Evolutionary conservation across 306 rosid species (phyloP).

Genomic region (Cicer cuneatum): DNA sequence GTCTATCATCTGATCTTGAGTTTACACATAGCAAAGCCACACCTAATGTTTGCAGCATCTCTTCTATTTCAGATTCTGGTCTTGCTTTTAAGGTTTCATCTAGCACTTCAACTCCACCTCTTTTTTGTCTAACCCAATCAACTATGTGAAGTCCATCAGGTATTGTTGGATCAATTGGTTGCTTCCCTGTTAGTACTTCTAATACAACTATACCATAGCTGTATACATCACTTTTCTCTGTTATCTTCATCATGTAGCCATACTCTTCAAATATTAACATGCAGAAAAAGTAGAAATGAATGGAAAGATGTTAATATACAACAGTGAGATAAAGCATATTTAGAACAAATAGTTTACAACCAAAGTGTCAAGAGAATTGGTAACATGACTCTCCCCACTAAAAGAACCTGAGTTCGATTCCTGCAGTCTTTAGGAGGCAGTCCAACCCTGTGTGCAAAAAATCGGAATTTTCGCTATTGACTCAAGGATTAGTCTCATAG

Average conservation of each 20-base stretch:
- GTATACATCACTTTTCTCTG: constrained; percentile 91
- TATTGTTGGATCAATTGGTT: constrained; percentile 90
- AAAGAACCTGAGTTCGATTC: too few relatives aligned
- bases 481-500: too few relatives aligned
- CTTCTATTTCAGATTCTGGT: constrained; percentile 69
- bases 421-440: too few relatives aligned
- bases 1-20: constrained; percentile 71
- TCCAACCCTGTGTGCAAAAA: too few relatives aligned
- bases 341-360: neutral
- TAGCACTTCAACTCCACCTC: constrained; percentile 59
- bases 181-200: constrained; percentile 86
- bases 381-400: too few relatives aligned
- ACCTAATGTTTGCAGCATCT: constrained; percentile 79
- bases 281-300: constrained; percentile 6
- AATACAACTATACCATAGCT: constrained; percentile 81
- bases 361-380: too few relatives aligned
- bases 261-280: constrained; percentile 60
- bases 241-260: constrained; percentile 90
- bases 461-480: too few relatives aligned
- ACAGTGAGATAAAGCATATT: neutral
- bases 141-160: constrained; percentile 88
- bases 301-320: constrained; percentile 3
- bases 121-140: constrained; percentile 78
- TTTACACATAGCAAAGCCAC: constrained; percentile 84
- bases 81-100: constrained; percentile 61